phyloP scores from a whole-genome alignment of 768 basidiomycete genomes.

The Mycena sanguinolenta region DNA sequence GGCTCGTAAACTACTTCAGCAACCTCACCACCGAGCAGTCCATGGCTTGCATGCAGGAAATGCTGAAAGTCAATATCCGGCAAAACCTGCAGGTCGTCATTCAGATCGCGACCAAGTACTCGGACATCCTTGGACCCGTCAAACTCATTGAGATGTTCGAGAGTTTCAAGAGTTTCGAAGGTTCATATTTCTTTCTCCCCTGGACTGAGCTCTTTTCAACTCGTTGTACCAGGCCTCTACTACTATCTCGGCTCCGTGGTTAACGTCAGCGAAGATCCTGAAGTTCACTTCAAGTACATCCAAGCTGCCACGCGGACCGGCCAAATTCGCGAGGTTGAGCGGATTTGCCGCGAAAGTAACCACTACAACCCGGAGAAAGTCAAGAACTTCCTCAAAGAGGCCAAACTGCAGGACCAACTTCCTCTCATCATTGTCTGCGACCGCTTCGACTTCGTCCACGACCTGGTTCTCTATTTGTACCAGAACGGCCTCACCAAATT shows the following conservation, averaged over 20 bases:
- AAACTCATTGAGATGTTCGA: constrained; percentile 99
- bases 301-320: constrained; percentile 98
- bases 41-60: constrained; percentile 95
- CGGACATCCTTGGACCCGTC: constrained; percentile 96
- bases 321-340: constrained; percentile 98
- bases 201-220: background rate
- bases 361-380: constrained; percentile 99
- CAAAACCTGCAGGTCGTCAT: constrained; percentile 97
- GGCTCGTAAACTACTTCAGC: constrained; percentile 98
- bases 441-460: constrained; percentile 99
- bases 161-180: constrained; percentile 97
- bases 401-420: constrained; percentile 94
- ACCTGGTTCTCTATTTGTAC: constrained; percentile 97
- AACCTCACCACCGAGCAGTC: constrained; percentile 97
- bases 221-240: constrained; percentile 76
- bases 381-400: constrained; percentile 99
- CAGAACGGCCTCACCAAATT: constrained; percentile 97
- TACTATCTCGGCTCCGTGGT: constrained; percentile 99
- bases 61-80: constrained; percentile 96
- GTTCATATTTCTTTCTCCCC: constrained; percentile 50
- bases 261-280: constrained; percentile 94
- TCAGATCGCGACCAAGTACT: constrained; percentile 98
- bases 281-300: constrained; percentile 99
- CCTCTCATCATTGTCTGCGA: constrained; percentile 99
- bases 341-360: constrained; percentile 98